Conservation (phyloP, 352 stramenopile species). For the Phytophthora pseudosyringae region DNA sequence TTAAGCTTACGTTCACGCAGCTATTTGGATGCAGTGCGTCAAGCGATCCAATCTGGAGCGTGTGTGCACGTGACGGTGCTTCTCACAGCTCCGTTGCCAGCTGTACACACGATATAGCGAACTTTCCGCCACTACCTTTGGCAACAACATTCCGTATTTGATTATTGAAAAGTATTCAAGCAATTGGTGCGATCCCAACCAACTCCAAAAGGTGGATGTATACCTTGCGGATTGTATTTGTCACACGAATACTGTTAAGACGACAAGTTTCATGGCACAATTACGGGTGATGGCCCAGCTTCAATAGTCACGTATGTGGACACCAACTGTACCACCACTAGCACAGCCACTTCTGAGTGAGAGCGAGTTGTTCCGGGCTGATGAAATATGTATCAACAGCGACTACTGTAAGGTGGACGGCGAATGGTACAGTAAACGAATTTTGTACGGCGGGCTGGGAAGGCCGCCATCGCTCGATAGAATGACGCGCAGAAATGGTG, state of each 20-base stretch:
- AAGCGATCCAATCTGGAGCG: background rate
- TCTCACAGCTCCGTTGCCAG: background rate
- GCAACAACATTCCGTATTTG: conserved; percentile 1
- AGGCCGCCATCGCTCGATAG: background rate
- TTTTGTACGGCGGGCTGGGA: conserved; percentile 11
- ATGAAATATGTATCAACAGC: background rate
- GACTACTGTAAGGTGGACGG: background rate
- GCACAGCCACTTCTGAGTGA: background rate
- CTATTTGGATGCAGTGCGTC: conserved; percentile 5
- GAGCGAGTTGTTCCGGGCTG: background rate
- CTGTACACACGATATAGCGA: conserved; percentile 1
- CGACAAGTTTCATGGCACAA: conserved; percentile 12
- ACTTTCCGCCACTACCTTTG: background rate
- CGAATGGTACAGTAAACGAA: background rate
- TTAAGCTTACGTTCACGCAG: background rate
- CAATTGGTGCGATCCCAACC: background rate
- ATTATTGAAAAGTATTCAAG: conserved; percentile 6
- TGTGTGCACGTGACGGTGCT: background rate
- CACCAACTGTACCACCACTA: background rate
- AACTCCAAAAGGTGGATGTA: background rate
- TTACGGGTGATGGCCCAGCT: conserved; percentile 1
- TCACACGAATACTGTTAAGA: background rate
- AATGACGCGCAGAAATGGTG: background rate
- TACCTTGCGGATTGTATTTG: conserved; percentile 2
- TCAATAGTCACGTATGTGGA: conserved; percentile 11